Base-by-base conservation (phyloP, 2,329 filamentous ascomycete genomes). In the Ophiostoma australiae region DNA sequence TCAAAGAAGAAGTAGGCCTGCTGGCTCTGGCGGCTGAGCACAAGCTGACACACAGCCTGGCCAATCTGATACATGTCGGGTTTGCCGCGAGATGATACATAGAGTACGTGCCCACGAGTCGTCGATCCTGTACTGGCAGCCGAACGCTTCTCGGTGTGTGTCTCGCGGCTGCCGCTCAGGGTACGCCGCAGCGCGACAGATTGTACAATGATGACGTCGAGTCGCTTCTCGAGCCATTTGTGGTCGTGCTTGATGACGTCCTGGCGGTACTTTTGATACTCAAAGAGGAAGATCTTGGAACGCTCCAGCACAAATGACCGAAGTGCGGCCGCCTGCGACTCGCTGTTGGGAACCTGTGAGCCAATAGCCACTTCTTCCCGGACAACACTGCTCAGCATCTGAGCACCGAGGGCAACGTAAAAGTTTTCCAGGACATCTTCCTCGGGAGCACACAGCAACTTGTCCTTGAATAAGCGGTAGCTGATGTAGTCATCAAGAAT, bases 1-100 rank as follows among this genome's bases (percentile, higher is more conserved):
- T 98, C 95, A 71, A 99, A 88, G 70, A 95, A 94, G 71, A 97
- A 86, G 70, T 92, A 93, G 1, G 94, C 93, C 77, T 96, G 91
- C 76, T 97, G 91, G 74, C 92, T 94, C 8, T 94, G 93, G 31
- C 93, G 87, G 69, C 88, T 87, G 67, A 99, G 84, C 52, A 99
- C 84, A 69, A 97, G 82, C 76, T 90, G 89, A 73, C 94, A 93
- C 67, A 99, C 84, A 35, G 92, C 92, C 76, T 94, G 91, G 71
- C 93, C 95, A 74, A 99, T 90, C 80, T 99, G 93, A 78, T 97
- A 98, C 77, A 96, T 87, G 77, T 98, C 93, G 17, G 72, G 31
- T 39, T 88, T 90, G 1, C 84, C 80, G 39, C 84, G 86, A 11
- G 89, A 86, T 3, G 90, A 90, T 52, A 98, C 88, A 77, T 90